A percentile compares a stretch with the other conserved stretches of the same genome.
Conservation (phyloP, 2,329 filamentous ascomycete species). For the Fusarium marasasianum region DNA sequence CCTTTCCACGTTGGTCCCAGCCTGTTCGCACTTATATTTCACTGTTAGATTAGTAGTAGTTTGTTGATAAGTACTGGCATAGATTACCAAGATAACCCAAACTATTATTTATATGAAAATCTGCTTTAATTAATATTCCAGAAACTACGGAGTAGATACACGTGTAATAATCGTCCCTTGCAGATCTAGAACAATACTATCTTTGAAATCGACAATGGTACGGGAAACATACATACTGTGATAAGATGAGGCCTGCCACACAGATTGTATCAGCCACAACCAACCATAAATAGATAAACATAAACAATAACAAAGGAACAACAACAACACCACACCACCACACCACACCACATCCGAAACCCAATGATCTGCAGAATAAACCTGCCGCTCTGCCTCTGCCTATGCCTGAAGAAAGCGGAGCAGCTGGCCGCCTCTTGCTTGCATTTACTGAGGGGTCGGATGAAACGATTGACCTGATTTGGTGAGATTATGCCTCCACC, state of each 20-base stretch:
- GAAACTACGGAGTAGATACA: slow-evolving; percentile 24
- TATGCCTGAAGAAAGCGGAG: slow-evolving; percentile 5
- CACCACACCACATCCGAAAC: neutral
- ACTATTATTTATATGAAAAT: neutral
- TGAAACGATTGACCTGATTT: slow-evolving; percentile 30
- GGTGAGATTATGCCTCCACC: slow-evolving; percentile 3
- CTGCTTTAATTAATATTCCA: slow-evolving; percentile 36
- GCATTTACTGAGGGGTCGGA: slow-evolving; percentile 29
- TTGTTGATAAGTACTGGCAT: neutral
- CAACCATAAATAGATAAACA: slow-evolving; percentile 10
- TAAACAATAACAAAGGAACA: neutral
- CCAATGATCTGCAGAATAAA: slow-evolving; percentile 16
- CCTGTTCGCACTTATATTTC: slow-evolving; percentile 1
- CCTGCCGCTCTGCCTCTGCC: neutral
- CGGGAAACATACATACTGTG: neutral
- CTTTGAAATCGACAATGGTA: neutral
- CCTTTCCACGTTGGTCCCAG: slow-evolving; percentile 6
- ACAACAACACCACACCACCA: slow-evolving; percentile 23
- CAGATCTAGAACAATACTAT: slow-evolving; percentile 22
- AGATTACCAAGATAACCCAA: neutral
- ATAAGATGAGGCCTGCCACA: slow-evolving; percentile 27
- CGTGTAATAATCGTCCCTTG: slow-evolving; percentile 25
- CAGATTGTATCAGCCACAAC: neutral
- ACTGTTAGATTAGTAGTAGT: neutral
- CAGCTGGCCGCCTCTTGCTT: slow-evolving; percentile 30